Conservation (phyloP, 108 stramenopile genomes). For the Cyclotella baltica region DNA sequence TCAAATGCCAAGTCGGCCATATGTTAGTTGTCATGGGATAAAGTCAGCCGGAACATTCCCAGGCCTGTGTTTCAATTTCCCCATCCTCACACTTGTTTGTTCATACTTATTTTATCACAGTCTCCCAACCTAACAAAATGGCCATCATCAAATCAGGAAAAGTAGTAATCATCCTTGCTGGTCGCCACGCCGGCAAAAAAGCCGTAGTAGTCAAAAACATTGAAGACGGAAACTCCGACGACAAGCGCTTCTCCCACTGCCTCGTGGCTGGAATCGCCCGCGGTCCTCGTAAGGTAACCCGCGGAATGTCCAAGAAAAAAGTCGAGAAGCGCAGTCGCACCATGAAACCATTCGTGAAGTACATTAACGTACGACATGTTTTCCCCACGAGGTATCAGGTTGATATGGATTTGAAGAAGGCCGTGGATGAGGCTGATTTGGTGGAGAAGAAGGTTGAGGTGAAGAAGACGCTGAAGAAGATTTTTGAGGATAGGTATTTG, state of each 20-base stretch:
- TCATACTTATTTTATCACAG: background rate
- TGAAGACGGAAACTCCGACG: constrained; percentile 92
- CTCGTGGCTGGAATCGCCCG: constrained; percentile 97
- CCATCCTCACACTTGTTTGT: background rate
- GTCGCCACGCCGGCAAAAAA: constrained; percentile 99
- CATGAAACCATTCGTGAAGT: constrained; percentile 99
- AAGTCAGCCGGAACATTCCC: no score
- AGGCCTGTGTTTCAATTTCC: background rate
- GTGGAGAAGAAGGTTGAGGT: constrained; percentile 83
- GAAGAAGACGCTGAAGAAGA: constrained; percentile 96
- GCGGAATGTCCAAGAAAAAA: constrained; percentile 96
- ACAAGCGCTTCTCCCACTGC: constrained; percentile 97
- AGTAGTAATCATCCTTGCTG: constrained; percentile 98
- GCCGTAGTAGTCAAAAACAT: constrained; percentile 98
- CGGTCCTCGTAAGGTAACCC: constrained; percentile 97
- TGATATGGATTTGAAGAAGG: constrained; percentile 96
- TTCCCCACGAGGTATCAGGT: constrained; percentile 99
- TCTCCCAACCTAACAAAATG: constrained; percentile 27
- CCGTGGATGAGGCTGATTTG: constrained; percentile 91
- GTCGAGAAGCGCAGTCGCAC: constrained; percentile 93
- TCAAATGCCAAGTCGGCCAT: no score
- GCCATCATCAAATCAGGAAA: constrained; percentile 86
- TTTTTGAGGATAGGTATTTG: constrained; percentile 94
- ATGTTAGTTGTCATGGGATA: no score
- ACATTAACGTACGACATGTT: constrained; percentile 98